Evolutionary conservation across 2,329 filamentous ascomycete species (phyloP).

Genomic region (Fusarium protoensiforme): DNA sequence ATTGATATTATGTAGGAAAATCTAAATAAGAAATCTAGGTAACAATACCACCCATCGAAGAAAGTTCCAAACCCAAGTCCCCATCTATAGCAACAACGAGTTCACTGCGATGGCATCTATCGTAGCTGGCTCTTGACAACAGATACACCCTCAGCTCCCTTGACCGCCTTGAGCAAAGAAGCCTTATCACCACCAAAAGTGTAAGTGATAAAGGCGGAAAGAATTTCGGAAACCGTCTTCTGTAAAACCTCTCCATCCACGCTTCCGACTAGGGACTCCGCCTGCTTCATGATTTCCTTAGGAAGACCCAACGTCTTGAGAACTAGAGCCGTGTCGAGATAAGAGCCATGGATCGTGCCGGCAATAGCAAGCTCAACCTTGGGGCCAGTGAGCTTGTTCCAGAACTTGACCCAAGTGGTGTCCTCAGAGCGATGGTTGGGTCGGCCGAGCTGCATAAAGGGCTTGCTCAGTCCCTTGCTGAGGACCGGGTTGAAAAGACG

Average conservation of each 20-base stretch:
- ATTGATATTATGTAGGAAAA: not conserved
- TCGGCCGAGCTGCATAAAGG: conserved; percentile 48
- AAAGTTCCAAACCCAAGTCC: not conserved
- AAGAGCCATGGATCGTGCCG: conserved; percentile 46
- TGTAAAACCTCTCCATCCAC: conserved; percentile 26
- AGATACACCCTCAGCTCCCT: conserved; percentile 24
- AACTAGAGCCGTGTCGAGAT: conserved; percentile 46
- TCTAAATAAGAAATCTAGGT: not conserved
- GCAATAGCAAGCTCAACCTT: conserved; percentile 40
- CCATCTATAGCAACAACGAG: not conserved
- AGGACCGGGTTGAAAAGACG: conserved; percentile 45
- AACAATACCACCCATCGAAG: not conserved
- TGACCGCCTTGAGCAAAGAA: conserved; percentile 9
- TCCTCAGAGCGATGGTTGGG: conserved; percentile 45
- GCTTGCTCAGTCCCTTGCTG: conserved; percentile 40
- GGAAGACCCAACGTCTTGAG: conserved; percentile 39
- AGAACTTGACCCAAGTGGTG: conserved; percentile 47
- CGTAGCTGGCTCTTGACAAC: conserved; percentile 27
- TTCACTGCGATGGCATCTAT: not conserved
- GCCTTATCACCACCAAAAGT: conserved; percentile 18
- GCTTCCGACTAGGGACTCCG: conserved; percentile 13
- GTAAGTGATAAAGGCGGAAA: conserved; percentile 37
- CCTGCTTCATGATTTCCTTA: not conserved
- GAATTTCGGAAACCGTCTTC: conserved; percentile 30
- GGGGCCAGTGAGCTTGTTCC: conserved; percentile 37